Percentiles rank a stretch among this genome's conserved stretches.
Evolutionary conservation across 148 eudicot genomes (phyloP).

Genomic region (Bassia scoparia): DNA sequence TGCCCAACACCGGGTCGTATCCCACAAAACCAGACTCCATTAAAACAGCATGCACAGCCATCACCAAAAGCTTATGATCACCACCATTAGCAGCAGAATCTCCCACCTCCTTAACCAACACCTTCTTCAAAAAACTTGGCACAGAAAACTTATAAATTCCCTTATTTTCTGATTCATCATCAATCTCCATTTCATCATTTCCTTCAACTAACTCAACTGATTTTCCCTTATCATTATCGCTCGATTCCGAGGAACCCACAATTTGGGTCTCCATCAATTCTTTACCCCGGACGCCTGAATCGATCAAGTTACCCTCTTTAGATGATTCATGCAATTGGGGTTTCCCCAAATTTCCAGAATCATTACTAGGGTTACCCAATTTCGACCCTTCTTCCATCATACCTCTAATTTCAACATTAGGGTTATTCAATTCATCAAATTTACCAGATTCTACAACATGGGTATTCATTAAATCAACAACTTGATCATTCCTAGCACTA

Average conservation of each 20-base stretch:
- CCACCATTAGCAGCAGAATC: constrained; percentile 41
- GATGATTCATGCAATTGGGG: constrained; percentile 6
- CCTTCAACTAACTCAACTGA: constrained; percentile 23
- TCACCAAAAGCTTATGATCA: constrained; percentile 60
- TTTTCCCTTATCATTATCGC: neutral
- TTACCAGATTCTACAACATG: neutral
- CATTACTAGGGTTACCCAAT: neutral
- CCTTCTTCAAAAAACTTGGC: constrained; percentile 76
- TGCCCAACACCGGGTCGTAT: constrained; percentile 39
- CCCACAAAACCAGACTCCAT: constrained; percentile 76
- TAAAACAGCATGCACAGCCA: constrained; percentile 79
- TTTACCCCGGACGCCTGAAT: neutral
- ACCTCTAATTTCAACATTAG: constrained; percentile 6
- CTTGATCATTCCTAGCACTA: neutral
- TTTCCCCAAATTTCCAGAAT: constrained; percentile 3
- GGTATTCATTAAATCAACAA: constrained; percentile 2
- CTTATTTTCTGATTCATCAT: constrained; percentile 32
- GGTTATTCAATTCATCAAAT: constrained; percentile 15
- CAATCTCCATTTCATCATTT: constrained; percentile 49
- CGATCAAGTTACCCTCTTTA: constrained; percentile 12
- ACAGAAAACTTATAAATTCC: constrained; percentile 51
- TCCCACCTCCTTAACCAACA: constrained; percentile 65
- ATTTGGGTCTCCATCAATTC: constrained; percentile 16
- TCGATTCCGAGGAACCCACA: constrained; percentile 19
- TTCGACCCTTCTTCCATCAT: constrained; percentile 14